phyloP scores from a whole-genome alignment of 768 basidiomycete genomes.

The Hericium coralloides region DNA sequence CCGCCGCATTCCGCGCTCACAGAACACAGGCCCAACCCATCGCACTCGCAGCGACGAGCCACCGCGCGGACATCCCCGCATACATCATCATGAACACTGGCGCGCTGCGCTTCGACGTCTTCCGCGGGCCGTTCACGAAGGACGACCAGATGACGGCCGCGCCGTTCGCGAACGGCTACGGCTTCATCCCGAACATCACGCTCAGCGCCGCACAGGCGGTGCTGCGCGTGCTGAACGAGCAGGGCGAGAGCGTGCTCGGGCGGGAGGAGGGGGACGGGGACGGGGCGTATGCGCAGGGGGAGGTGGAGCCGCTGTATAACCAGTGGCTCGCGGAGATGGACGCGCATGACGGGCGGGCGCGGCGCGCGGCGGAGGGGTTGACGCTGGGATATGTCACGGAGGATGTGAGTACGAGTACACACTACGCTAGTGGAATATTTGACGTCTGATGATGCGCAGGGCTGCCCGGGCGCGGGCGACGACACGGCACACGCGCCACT shows the following conservation, averaged over 20 bases:
- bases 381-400: slow-evolving; percentile 70
- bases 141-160: slow-evolving; percentile 73
- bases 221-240: slow-evolving; percentile 42
- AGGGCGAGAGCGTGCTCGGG: slow-evolving; percentile 29
- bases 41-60: slow-evolving; percentile 53
- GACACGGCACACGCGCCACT: slow-evolving; percentile 58
- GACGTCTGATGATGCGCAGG: slow-evolving; percentile 23
- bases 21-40: slow-evolving; percentile 41
- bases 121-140: slow-evolving; percentile 61
- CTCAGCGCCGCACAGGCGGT: slow-evolving; percentile 43
- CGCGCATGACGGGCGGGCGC: slow-evolving; percentile 25
- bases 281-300: slow-evolving; percentile 37
- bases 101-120: slow-evolving; percentile 57
- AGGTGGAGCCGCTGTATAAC: slow-evolving; percentile 41
- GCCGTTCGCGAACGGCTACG: slow-evolving; percentile 59
- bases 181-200: slow-evolving; percentile 49
- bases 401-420: slow-evolving; percentile 43
- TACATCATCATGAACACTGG: slow-evolving; percentile 60
- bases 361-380: slow-evolving; percentile 36
- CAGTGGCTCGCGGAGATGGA: slow-evolving; percentile 56
- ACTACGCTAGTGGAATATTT: background rate
- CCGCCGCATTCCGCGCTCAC: slow-evolving; percentile 7
- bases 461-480: slow-evolving; percentile 69
- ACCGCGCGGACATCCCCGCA: slow-evolving; percentile 47
- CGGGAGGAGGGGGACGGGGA: slow-evolving; percentile 24